Percentiles rank a stretch among this genome's conserved stretches.
Evolutionary conservation across 495 filamentous ascomycete genomes (phyloP).

Genomic region (Penicillium ochrochloron): DNA sequence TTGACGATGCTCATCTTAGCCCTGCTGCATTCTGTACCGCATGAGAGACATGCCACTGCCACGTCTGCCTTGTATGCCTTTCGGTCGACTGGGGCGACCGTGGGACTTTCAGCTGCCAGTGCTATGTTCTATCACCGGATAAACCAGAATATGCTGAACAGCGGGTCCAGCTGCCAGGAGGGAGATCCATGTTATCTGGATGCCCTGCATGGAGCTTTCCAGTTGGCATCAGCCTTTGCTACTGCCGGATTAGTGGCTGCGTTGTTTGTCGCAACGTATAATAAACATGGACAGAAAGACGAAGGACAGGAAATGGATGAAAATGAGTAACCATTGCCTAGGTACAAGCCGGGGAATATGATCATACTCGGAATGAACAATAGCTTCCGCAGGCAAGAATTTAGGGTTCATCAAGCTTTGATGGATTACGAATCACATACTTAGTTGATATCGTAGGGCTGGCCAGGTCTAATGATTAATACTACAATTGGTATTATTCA

Average conservation of each 20-base stretch:
- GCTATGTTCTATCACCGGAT: conserved; percentile 15
- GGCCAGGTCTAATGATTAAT: not conserved
- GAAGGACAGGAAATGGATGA: not conserved
- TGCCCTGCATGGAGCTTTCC: conserved; percentile 18
- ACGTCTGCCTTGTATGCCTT: conserved; percentile 26
- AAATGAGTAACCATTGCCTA: not conserved
- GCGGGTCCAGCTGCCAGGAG: not conserved
- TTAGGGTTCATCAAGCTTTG: not conserved
- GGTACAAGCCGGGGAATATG: not conserved
- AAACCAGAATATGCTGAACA: not conserved
- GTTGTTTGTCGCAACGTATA: conserved; percentile 5
- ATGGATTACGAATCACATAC: not conserved
- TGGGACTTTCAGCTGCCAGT: conserved; percentile 20
- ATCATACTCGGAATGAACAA: not conserved
- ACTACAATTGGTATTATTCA: not conserved
- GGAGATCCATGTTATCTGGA: conserved; percentile 18
- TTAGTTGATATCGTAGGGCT: not conserved
- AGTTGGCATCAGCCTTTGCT: conserved; percentile 8
- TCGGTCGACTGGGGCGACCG: conserved; percentile 20
- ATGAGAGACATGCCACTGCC: conserved; percentile 20
- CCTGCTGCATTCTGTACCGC: conserved; percentile 20
- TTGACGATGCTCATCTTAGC: conserved; percentile 24
- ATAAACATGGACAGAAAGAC: not conserved
- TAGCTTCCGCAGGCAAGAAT: not conserved
- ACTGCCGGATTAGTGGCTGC: conserved; percentile 10